Evolutionary conservation across 768 basidiomycete species (phyloP), one percentile per base, ranked within the genome.

Genomic region (Agrocybe chaxingu): DNA sequence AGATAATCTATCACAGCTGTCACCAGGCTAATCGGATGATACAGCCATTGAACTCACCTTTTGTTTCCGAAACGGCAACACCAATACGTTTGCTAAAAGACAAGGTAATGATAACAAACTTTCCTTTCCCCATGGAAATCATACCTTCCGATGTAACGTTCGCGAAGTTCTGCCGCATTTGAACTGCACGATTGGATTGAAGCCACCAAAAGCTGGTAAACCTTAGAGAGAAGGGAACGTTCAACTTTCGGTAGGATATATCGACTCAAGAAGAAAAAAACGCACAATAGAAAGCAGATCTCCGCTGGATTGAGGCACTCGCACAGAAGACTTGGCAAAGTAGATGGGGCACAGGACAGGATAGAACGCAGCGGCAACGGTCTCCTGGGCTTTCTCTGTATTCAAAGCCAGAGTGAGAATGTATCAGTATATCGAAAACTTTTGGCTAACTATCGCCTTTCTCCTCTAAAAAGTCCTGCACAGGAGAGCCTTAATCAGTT

Each of bases 141-240:
- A 60, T 53, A 81, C 84, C 81, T 75, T 57, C 83, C 80, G 38
- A 85, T 60, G 13, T 52, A 36, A 18, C 61, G 53, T 45, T 75
- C 68, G 5, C 81, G 76, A 16, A 87, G 66, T 42, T 68, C 72
- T 13, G 66, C 61, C 42, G 75, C 74, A 61, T 81, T 78, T n/a
- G 48, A 60, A 12, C 61, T 52, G 44, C 79, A 70, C 8, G 64
- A 60, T 1, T 66, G 64, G 8, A 75, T 72, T 7, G 71, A 70
- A 47, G 82, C 83, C 9, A 70, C 74, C 8, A 87, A 66, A 2
- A 80, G 61, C 52, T 70, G 74, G 63, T 78, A 84, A 8, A 77
- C 75, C 84, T 85, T 47, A 40, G 31, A 45, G 29, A 34, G 19
- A 19, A 42, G 46, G 33, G 30, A 33, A 45, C 45, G 13, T 31